Evolutionary conservation across 148 eudicot species (phyloP).

Genomic region (Cornus kousa): DNA sequence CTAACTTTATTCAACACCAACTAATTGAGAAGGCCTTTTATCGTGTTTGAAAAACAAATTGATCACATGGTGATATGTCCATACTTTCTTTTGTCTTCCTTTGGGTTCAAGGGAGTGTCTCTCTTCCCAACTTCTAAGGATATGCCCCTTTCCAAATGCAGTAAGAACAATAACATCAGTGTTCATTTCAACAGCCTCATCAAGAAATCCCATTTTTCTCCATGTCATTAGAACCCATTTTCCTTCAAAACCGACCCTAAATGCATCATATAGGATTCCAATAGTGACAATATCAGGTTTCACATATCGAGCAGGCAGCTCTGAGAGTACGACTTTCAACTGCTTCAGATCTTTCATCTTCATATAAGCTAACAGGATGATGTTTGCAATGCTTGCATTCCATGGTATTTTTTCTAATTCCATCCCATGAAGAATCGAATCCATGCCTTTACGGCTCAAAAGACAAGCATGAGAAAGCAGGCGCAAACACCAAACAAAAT

Average conservation of each 20-base stretch:
- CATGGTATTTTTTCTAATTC: constrained; percentile 29
- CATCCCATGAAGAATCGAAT: constrained; percentile 31
- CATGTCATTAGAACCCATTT: constrained; percentile 21
- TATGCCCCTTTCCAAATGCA: constrained; percentile 45
- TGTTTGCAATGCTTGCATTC: constrained; percentile 34
- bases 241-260: constrained; percentile 27
- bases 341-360: constrained; percentile 39
- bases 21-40: not conserved
- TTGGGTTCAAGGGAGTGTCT: constrained; percentile 23
- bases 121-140: constrained; percentile 35
- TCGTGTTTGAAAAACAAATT: constrained; percentile 26
- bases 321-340: constrained; percentile 19
- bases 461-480: constrained; percentile 34
- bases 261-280: constrained; percentile 38
- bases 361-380: constrained; percentile 22
- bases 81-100: constrained; percentile 18
- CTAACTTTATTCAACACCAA: not conserved
- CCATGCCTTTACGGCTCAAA: constrained; percentile 35
- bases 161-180: constrained; percentile 37
- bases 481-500: constrained; percentile 36
- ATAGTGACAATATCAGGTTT: constrained; percentile 44
- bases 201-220: constrained; percentile 32
- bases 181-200: constrained; percentile 32
- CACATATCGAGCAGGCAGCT: constrained; percentile 25
- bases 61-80: constrained; percentile 33